These are phyloP conservation scores for Metschnikowia proteae DNA, from an alignment of 805 yeast genomes.

Conservation along the genomic window DNA sequence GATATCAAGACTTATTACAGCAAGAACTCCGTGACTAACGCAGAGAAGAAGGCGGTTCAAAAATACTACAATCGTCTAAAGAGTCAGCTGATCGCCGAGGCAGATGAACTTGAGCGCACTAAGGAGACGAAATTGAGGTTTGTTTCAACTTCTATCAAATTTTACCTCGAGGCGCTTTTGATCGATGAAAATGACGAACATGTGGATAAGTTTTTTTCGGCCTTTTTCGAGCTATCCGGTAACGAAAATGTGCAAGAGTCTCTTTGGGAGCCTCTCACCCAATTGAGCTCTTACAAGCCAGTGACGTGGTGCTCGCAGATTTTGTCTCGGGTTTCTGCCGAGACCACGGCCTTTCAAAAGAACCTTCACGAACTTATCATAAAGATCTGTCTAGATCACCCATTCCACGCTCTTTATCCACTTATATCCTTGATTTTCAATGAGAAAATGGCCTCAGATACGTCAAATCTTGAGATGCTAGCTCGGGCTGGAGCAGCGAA, in stretches of 20 bases:
- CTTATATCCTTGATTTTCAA: conserved; percentile 55
- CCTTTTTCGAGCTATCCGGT: conserved; percentile 70
- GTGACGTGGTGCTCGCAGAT: conserved; percentile 83
- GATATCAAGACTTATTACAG: conserved; percentile 46
- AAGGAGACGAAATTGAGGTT: conserved; percentile 38
- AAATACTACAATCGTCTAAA: conserved; percentile 48
- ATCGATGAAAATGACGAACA: conserved; percentile 44
- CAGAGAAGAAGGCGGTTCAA: conserved; percentile 51
- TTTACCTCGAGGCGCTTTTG: conserved; percentile 54
- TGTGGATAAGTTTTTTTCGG: conserved; percentile 71
- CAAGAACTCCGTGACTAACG: conserved; percentile 35
- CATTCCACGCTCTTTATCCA: conserved; percentile 67
- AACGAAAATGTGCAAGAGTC: conserved; percentile 41
- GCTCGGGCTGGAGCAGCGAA: conserved; percentile 49
- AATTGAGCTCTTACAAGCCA: conserved; percentile 57
- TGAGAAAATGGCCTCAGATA: conserved; percentile 26
- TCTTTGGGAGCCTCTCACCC: conserved; percentile 34
- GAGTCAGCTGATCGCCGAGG: conserved; percentile 48
- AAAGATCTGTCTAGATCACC: conserved; percentile 53
- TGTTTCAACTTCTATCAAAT: conserved; percentile 51
- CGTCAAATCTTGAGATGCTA: conserved; percentile 37
- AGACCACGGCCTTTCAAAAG: conserved; percentile 50
- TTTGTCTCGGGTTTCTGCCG: conserved; percentile 60
- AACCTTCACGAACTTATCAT: conserved; percentile 46
- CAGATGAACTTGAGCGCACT: conserved; percentile 40